phyloP scores from a whole-genome alignment of 2,329 filamentous ascomycete species.

The Pseudogymnoascus sp. region DNA sequence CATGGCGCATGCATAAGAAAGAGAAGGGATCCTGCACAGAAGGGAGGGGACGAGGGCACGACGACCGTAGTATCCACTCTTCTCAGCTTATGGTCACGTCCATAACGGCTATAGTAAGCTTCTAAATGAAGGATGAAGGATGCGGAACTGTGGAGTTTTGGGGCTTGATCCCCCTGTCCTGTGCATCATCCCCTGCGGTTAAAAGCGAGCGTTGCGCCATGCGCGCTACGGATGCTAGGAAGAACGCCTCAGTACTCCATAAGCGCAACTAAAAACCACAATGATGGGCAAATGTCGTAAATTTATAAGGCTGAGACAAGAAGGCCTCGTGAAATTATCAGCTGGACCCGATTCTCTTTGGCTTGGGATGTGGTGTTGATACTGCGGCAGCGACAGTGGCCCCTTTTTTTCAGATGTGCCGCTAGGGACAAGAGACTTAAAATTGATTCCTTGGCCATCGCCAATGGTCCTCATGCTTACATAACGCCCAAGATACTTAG shows the following conservation, averaged over 20 bases:
- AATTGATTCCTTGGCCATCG: background rate
- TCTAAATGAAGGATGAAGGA: background rate
- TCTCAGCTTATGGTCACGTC: background rate
- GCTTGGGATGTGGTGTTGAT: background rate
- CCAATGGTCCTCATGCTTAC: background rate
- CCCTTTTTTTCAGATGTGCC: background rate
- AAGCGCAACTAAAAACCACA: background rate
- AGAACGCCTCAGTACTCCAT: background rate
- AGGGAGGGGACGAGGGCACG: background rate
- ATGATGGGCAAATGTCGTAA: background rate
- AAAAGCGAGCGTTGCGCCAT: background rate
- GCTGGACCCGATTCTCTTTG: background rate
- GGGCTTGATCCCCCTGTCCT: background rate
- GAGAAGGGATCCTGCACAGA: background rate
- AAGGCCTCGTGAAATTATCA: background rate
- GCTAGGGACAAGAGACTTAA: too few species aligned
- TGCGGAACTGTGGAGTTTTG: background rate
- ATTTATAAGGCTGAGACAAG: background rate
- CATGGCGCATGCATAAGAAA: conserved; percentile 67
- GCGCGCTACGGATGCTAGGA: background rate
- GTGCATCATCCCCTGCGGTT: background rate
- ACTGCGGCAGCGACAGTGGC: background rate
- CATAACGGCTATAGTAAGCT: background rate
- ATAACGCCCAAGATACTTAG: background rate
- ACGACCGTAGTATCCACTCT: background rate